Percentiles rank a stretch among this genome's conserved stretches.
These are phyloP conservation scores for Fusarium sp. DNA, from an alignment of 2,329 filamentous ascomycete species.

Conservation along the genomic window DNA sequence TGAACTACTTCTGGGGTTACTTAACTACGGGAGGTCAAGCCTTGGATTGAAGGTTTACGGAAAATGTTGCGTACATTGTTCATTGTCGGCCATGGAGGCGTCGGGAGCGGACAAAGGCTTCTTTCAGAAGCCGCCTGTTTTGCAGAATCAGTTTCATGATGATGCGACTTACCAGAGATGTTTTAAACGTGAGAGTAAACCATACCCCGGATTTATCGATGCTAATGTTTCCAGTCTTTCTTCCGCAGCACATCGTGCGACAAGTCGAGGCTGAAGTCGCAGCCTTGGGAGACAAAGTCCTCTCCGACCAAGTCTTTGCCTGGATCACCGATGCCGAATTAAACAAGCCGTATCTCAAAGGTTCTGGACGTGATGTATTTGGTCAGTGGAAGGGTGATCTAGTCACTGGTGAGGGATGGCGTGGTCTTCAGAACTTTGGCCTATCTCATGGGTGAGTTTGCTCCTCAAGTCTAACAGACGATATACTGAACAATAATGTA, in stretches of 20 bases:
- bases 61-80: conserved; percentile 7
- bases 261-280: conserved; percentile 59
- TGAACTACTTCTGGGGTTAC: conserved; percentile 1
- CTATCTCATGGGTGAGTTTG: conserved; percentile 62
- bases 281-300: conserved; percentile 63
- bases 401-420: conserved; percentile 76
- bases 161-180: conserved; percentile 65
- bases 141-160: conserved; percentile 69
- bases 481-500: conserved; percentile 33
- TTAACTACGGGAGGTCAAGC: conserved; percentile 7
- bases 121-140: conserved; percentile 64
- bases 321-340: conserved; percentile 74
- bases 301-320: conserved; percentile 66
- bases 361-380: conserved; percentile 70
- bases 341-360: conserved; percentile 71
- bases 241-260: conserved; percentile 56
- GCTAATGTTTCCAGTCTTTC: conserved; percentile 40
- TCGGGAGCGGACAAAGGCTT: conserved; percentile 64
- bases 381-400: conserved; percentile 70
- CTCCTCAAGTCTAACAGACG: neutral
- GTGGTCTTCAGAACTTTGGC: conserved; percentile 69
- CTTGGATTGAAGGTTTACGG: neutral
- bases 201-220: neutral
- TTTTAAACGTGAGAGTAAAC: conserved; percentile 59
- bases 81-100: conserved; percentile 53